A percentile compares a stretch with the other conserved stretches of the same genome.
Conservation (phyloP, 1,284 basidiomycete species). For the Naganishia sp. region DNA sequence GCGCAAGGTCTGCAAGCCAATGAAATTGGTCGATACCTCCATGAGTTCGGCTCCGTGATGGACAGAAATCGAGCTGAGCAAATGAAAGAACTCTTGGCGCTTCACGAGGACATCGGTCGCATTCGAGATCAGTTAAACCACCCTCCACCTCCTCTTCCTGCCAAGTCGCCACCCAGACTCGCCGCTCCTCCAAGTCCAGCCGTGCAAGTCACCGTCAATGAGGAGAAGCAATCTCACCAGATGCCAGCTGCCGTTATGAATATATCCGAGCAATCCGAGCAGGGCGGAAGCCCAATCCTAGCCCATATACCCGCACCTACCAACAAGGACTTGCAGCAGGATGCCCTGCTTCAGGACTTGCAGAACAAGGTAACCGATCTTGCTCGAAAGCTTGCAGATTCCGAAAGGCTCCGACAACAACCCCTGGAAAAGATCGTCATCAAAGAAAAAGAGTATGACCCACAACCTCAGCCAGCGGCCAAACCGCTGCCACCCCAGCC, state of each 20-base stretch:
- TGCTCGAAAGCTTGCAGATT: conserved; percentile 10
- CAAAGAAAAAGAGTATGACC: conserved; percentile 27
- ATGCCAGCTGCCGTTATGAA: conserved; percentile 31
- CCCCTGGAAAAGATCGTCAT: conserved; percentile 20
- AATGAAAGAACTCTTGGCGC: conserved; percentile 43
- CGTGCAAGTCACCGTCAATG: conserved; percentile 12
- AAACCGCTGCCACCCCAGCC: conserved; percentile 17
- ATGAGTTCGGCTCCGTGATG: conserved; percentile 51
- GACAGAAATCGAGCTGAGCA: conserved; percentile 41
- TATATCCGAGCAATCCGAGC: conserved; percentile 31
- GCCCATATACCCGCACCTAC: background rate
- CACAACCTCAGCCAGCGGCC: background rate
- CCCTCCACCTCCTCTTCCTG: conserved; percentile 39
- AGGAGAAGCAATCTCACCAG: conserved; percentile 1
- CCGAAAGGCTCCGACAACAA: conserved; percentile 8
- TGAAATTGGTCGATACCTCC: conserved; percentile 51
- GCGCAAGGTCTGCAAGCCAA: conserved; percentile 51
- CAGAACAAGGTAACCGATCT: conserved; percentile 38
- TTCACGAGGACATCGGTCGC: conserved; percentile 45
- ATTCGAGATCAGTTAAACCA: conserved; percentile 45
- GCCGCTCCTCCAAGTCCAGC: conserved; percentile 37
- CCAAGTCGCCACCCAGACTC: conserved; percentile 43
- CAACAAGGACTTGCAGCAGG: conserved; percentile 45
- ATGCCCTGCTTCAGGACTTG: conserved; percentile 44
- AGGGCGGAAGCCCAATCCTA: conserved; percentile 35